Evolutionary conservation across 2,329 filamentous ascomycete species (phyloP).

Genomic region (Botrytis porri): DNA sequence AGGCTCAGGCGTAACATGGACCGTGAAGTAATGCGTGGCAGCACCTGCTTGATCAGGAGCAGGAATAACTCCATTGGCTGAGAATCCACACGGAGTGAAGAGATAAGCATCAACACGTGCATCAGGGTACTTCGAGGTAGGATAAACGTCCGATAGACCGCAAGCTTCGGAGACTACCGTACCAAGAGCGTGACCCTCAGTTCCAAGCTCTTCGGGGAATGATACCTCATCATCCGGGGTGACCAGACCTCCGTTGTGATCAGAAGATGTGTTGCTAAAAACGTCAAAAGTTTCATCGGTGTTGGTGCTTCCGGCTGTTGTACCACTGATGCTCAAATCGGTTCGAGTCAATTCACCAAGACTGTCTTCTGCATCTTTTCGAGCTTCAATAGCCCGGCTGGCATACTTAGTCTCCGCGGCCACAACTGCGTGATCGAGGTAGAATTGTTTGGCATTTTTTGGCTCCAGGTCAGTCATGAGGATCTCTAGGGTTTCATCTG

Average conservation of each 20-base stretch:
- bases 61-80: slow-evolving; percentile 92
- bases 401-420: slow-evolving; percentile 80
- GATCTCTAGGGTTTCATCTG: slow-evolving; percentile 74
- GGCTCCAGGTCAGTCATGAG: slow-evolving; percentile 70
- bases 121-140: slow-evolving; percentile 81
- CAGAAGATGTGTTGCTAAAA: slow-evolving; percentile 71
- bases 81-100: slow-evolving; percentile 95
- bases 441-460: slow-evolving; percentile 69
- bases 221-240: slow-evolving; percentile 55
- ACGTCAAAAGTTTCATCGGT: slow-evolving; percentile 70
- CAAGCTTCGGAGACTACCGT: slow-evolving; percentile 88
- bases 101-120: slow-evolving; percentile 93
- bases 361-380: slow-evolving; percentile 56
- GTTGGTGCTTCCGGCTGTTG: slow-evolving; percentile 38
- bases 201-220: slow-evolving; percentile 73
- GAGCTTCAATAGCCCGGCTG: slow-evolving; percentile 62
- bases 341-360: slow-evolving; percentile 56
- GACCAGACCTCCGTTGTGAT: slow-evolving; percentile 56
- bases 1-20: slow-evolving; percentile 95
- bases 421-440: slow-evolving; percentile 79
- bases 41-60: slow-evolving; percentile 57
- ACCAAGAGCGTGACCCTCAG: slow-evolving; percentile 89
- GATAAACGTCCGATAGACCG: slow-evolving; percentile 86
- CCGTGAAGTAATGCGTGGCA: slow-evolving; percentile 85
- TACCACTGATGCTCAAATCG: slow-evolving; percentile 41